These are phyloP conservation scores for Suzukiozyma palmioleophila DNA, from an alignment of 1,139 yeast species.

Conservation along the genomic window DNA sequence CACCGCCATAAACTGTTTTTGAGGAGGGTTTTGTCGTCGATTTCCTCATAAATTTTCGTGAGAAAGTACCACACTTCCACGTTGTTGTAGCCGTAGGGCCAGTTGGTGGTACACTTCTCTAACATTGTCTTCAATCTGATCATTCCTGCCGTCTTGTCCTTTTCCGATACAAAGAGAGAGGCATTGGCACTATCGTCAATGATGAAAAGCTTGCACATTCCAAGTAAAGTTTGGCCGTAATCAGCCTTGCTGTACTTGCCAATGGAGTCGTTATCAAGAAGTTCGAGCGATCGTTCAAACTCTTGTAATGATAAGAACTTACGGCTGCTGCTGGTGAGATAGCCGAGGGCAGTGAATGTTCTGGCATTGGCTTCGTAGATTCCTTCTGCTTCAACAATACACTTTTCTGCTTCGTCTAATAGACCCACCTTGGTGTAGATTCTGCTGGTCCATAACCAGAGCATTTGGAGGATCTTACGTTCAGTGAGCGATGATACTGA, in stretches of 20 bases:
- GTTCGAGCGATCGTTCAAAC: conserved; percentile 63
- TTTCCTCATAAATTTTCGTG: conserved; percentile 58
- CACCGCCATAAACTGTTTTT: conserved; percentile 60
- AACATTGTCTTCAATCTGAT: conserved; percentile 61
- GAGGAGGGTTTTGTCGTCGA: conserved; percentile 52
- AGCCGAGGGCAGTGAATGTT: conserved; percentile 54
- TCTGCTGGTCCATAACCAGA: conserved; percentile 75
- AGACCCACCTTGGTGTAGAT: conserved; percentile 58
- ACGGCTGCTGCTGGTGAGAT: conserved; percentile 36
- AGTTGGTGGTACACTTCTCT: conserved; percentile 45
- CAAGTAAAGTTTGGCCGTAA: conserved; percentile 60
- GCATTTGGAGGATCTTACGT: conserved; percentile 46
- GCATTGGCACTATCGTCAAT: conserved; percentile 31
- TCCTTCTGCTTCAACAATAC: conserved; percentile 68
- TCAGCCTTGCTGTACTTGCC: conserved; percentile 26
- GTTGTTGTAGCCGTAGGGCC: conserved; percentile 51
- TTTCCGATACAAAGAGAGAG: conserved; percentile 37
- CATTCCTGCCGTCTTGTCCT: conserved; percentile 60
- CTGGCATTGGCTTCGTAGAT: conserved; percentile 46
- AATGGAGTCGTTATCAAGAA: conserved; percentile 16
- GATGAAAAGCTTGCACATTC: conserved; percentile 57
- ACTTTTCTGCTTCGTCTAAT: conserved; percentile 61
- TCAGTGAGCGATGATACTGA: conserved; percentile 7
- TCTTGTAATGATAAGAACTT: conserved; percentile 56
- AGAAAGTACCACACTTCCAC: conserved; percentile 76